phyloP scores from a whole-genome alignment of 371 early-diverging fungal genomes.

The Syncephalastrum racemosum region DNA sequence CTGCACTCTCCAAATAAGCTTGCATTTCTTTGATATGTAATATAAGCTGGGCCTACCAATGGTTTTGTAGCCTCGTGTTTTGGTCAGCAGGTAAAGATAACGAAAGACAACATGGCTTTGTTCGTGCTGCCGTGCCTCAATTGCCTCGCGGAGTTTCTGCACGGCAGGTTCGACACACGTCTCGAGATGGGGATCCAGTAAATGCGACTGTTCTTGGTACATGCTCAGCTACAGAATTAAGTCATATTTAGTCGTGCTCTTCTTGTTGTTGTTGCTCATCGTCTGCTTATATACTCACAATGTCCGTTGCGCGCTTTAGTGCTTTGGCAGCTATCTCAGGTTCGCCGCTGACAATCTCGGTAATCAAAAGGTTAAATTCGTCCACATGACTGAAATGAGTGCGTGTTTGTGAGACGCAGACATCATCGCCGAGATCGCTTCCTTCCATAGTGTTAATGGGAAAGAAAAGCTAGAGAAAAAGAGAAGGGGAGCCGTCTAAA shows the following conservation, averaged over 20 bases:
- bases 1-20: conserved; percentile 26
- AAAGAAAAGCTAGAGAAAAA: too few species aligned
- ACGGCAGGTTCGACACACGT: conserved; percentile 68
- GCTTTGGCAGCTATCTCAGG: too few species aligned
- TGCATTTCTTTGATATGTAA: neutral
- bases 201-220: conserved; percentile 88
- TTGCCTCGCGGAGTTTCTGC: conserved; percentile 51
- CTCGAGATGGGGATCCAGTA: conserved; percentile 87
- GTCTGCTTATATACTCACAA: neutral
- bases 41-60: conserved; percentile 45
- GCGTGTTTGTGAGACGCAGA: too few species aligned
- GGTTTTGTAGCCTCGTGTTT: conserved; percentile 90
- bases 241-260: neutral
- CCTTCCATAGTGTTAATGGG: too few species aligned
- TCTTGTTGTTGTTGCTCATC: too few species aligned
- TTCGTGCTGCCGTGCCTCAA: conserved; percentile 18
- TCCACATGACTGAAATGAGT: too few species aligned
- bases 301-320: too few species aligned
- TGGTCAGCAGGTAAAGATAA: conserved; percentile 69
- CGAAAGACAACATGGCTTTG: conserved; percentile 42
- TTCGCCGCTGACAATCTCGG: too few species aligned
- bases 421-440: too few species aligned
- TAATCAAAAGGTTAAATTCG: too few species aligned
- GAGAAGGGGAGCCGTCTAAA: too few species aligned
- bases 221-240: conserved; percentile 49